phyloP scores from a whole-genome alignment of 768 basidiomycete species.

The Tylopilus sp. region DNA sequence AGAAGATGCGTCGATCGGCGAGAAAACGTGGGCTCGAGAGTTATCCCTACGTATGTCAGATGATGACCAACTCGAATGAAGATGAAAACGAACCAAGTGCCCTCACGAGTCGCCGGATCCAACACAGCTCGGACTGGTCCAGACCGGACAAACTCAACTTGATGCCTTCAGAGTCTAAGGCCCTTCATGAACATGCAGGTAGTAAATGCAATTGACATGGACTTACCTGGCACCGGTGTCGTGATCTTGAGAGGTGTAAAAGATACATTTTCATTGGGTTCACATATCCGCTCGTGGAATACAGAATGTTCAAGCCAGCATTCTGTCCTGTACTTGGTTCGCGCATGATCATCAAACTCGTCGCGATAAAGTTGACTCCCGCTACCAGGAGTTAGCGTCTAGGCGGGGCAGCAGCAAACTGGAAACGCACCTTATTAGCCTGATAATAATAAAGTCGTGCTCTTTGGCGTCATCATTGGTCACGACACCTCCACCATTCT shows the following conservation, averaged over 20 bases:
- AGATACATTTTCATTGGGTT: slow-evolving; percentile 57
- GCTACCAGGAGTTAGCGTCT: slow-evolving; percentile 36
- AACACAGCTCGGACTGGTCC: slow-evolving; percentile 63
- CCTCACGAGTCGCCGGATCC: slow-evolving; percentile 40
- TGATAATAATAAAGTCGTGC: slow-evolving; percentile 64
- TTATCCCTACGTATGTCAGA: slow-evolving; percentile 42
- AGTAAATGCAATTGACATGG: not conserved
- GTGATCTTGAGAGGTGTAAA: slow-evolving; percentile 62
- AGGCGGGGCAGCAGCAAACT: not conserved
- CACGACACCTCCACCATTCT: slow-evolving; percentile 54
- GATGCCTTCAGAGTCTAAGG: slow-evolving; percentile 54
- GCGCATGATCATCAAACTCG: slow-evolving; percentile 46
- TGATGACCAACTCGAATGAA: not conserved
- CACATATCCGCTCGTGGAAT: slow-evolving; percentile 68
- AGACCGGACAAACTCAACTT: slow-evolving; percentile 73
- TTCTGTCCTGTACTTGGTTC: slow-evolving; percentile 74
- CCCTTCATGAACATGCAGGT: not conserved
- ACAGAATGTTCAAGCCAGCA: slow-evolving; percentile 92
- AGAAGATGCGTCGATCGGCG: slow-evolving; percentile 75
- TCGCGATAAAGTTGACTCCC: slow-evolving; percentile 65
- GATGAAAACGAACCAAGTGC: slow-evolving; percentile 17
- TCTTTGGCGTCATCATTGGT: slow-evolving; percentile 42
- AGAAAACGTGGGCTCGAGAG: slow-evolving; percentile 55
- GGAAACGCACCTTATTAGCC: slow-evolving; percentile 62
- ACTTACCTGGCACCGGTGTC: slow-evolving; percentile 57